Percentiles rank a stretch among this genome's conserved stretches.
Evolutionary conservation across 2,329 filamentous ascomycete genomes (phyloP).

Genomic region (Arachnopeziza araneosa): DNA sequence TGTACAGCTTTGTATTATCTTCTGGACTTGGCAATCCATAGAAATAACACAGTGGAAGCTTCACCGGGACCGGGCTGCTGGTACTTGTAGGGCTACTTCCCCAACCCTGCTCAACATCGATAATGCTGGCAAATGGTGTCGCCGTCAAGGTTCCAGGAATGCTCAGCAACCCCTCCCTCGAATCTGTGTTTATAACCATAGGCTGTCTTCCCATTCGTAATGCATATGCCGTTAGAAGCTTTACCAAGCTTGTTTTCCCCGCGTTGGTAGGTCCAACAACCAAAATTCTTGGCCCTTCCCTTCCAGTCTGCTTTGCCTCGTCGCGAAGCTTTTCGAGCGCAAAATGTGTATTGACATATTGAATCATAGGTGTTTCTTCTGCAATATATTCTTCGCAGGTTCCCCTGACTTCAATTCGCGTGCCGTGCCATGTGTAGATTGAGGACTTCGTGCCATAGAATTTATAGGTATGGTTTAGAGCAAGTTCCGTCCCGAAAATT

Average conservation of each 20-base stretch:
- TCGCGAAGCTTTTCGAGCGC: slow-evolving; percentile 70
- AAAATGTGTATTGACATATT: slow-evolving; percentile 82
- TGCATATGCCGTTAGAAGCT: slow-evolving; percentile 74
- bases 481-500: slow-evolving; percentile 91
- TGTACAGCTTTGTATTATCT: slow-evolving; percentile 68
- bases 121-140: slow-evolving; percentile 77
- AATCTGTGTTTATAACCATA: slow-evolving; percentile 78
- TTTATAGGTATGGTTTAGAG: slow-evolving; percentile 70
- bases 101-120: slow-evolving; percentile 87
- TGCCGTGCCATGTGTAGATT: slow-evolving; percentile 89
- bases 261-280: slow-evolving; percentile 72
- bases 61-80: slow-evolving; percentile 81
- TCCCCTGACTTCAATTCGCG: slow-evolving; percentile 71
- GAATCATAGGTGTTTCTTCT: slow-evolving; percentile 75
- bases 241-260: slow-evolving; percentile 79
- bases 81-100: slow-evolving; percentile 88
- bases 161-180: slow-evolving; percentile 71
- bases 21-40: slow-evolving; percentile 71
- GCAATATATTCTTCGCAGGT: slow-evolving; percentile 54
- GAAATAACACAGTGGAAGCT: slow-evolving; percentile 86
- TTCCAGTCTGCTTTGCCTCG: slow-evolving; percentile 44
- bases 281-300: slow-evolving; percentile 72
- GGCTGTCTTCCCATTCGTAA: slow-evolving; percentile 69
- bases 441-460: slow-evolving; percentile 81
- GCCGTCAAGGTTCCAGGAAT: slow-evolving; percentile 80